Evolutionary conservation across 1,284 basidiomycete species (phyloP).

Genomic region (Pterulicium gracile): DNA sequence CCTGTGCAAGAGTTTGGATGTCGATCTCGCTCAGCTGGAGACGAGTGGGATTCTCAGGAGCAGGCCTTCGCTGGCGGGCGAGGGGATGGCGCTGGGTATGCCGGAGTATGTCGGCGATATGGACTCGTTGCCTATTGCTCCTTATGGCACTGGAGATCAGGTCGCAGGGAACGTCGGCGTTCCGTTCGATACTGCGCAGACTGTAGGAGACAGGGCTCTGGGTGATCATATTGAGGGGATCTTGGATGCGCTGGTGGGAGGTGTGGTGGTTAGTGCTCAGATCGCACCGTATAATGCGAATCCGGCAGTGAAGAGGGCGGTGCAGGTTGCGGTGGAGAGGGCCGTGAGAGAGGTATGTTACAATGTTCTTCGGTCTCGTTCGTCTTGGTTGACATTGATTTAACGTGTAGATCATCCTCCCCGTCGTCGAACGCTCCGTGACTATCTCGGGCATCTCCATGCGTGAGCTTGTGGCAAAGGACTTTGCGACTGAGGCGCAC

Average conservation of each 20-base stretch:
- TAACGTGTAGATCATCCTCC: conserved; percentile 72
- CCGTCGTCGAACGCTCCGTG: conserved; percentile 97
- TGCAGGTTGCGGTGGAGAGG: conserved; percentile 87
- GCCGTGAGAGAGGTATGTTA: conserved; percentile 81
- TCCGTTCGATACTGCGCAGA: neutral
- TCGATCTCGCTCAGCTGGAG: conserved; percentile 83
- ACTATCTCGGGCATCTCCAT: conserved; percentile 99
- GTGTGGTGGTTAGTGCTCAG: conserved; percentile 73
- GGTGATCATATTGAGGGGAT: conserved; percentile 72
- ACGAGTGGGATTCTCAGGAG: conserved; percentile 77
- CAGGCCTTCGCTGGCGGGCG: conserved; percentile 41
- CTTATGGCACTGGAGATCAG: conserved; percentile 42
- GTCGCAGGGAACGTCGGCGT: conserved; percentile 31
- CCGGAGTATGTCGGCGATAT: conserved; percentile 67
- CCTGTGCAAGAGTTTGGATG: conserved; percentile 84
- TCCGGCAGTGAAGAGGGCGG: conserved; percentile 82
- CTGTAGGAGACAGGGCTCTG: conserved; percentile 30
- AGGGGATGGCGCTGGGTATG: conserved; percentile 34
- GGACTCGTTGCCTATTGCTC: conserved; percentile 58
- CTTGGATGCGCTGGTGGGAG: conserved; percentile 60
- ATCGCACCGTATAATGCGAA: conserved; percentile 68
- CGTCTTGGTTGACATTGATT: conserved; percentile 1
- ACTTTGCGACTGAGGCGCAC: conserved; percentile 91
- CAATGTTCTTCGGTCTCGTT: conserved; percentile 2
- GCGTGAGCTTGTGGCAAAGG: conserved; percentile 90